Conservation (phyloP, 2,329 filamentous ascomycete species). For the Diaporthe capsici region DNA sequence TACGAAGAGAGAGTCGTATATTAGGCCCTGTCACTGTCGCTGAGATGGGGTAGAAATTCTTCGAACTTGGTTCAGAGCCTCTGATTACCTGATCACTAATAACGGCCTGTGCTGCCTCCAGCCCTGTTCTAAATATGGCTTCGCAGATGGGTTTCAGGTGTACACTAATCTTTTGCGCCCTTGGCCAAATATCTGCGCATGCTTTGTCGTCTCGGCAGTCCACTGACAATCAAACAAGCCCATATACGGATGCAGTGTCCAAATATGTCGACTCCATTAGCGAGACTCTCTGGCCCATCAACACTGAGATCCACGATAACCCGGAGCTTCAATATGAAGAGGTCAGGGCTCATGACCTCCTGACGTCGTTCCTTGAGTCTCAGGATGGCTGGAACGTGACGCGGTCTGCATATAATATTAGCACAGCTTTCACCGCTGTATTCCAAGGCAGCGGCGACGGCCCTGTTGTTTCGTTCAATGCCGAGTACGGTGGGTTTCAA, state of each 20-base stretch:
- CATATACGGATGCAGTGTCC: slow-evolving; percentile 1
- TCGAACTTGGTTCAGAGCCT: too few species aligned
- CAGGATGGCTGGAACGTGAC: slow-evolving; percentile 60
- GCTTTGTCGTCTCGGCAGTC: neutral
- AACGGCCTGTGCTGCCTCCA: neutral
- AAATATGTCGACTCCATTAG: slow-evolving; percentile 17
- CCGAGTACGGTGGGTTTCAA: neutral
- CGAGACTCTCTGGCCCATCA: slow-evolving; percentile 17
- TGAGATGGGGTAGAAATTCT: too few species aligned
- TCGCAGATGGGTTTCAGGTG: neutral
- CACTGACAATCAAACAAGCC: neutral
- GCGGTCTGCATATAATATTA: slow-evolving; percentile 63
- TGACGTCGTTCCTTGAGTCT: slow-evolving; percentile 60
- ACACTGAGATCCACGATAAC: slow-evolving; percentile 53
- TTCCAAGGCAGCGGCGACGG: neutral
- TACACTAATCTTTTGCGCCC: neutral
- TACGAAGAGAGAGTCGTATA: neutral
- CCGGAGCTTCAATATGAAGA: slow-evolving; percentile 68
- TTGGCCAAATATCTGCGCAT: neutral
- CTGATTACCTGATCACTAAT: too few species aligned
- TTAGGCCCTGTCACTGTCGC: neutral
- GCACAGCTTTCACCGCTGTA: slow-evolving; percentile 65
- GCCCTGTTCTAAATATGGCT: neutral
- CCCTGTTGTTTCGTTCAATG: slow-evolving; percentile 10
- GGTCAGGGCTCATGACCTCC: slow-evolving; percentile 44